Conservation (phyloP, 179 eudicot species). For the Heliamphora pulchella region DNA sequence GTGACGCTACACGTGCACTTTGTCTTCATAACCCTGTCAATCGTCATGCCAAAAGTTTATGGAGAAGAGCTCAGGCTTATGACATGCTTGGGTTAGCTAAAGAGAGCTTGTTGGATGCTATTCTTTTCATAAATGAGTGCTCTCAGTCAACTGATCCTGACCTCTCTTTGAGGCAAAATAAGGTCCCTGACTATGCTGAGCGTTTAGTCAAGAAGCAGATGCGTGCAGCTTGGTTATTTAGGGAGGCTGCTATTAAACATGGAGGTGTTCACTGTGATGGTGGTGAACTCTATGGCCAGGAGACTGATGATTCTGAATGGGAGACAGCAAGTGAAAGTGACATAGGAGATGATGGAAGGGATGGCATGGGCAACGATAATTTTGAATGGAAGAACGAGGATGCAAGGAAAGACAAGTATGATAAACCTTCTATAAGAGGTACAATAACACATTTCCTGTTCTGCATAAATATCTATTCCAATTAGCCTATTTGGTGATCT, state of each 20-base stretch:
- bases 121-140: constrained; percentile 81
- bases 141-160: constrained; percentile 93
- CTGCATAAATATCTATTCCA: not conserved
- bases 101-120: constrained; percentile 94
- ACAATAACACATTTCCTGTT: constrained; percentile 8
- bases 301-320: constrained; percentile 94
- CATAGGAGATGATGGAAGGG: constrained; percentile 64
- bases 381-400: constrained; percentile 63
- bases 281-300: constrained; percentile 66
- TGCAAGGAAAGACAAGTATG: constrained; percentile 53
- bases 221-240: constrained; percentile 92
- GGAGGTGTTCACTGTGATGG: constrained; percentile 79
- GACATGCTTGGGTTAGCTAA: constrained; percentile 95
- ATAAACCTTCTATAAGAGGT: constrained; percentile 62
- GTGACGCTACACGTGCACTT: constrained; percentile 91
- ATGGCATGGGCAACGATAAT: constrained; percentile 11
- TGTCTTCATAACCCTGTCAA: constrained; percentile 86
- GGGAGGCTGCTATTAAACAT: constrained; percentile 88
- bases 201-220: constrained; percentile 96
- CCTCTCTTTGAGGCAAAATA: constrained; percentile 78
- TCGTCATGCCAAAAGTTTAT: constrained; percentile 92
- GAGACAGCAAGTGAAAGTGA: constrained; percentile 98
- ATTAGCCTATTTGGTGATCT: not conserved
- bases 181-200: constrained; percentile 96
- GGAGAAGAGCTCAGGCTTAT: constrained; percentile 99